A percentile compares a stretch with the other conserved stretches of the same genome.
These are phyloP conservation scores for Sphaerulina populicola DNA, from an alignment of 2,329 filamentous ascomycete genomes.

Conservation along the genomic window DNA sequence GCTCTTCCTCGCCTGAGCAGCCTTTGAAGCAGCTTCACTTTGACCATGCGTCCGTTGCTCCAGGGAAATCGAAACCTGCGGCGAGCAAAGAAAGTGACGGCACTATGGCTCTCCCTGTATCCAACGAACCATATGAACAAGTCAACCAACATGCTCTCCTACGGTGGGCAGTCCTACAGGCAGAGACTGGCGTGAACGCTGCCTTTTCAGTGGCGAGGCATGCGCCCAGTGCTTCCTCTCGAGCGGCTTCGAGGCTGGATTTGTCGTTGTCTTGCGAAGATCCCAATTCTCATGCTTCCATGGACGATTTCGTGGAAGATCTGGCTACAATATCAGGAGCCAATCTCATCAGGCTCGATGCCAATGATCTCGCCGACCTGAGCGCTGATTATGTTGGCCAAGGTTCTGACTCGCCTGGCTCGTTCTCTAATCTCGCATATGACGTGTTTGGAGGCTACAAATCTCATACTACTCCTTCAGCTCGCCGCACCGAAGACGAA, in stretches of 20 bases:
- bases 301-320: slow-evolving; percentile 55
- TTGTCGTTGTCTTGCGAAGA: slow-evolving; percentile 45
- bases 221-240: slow-evolving; percentile 14
- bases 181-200: slow-evolving; percentile 24
- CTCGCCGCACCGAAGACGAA: slow-evolving; percentile 8
- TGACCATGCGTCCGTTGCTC: slow-evolving; percentile 15
- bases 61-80: neutral
- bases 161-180: slow-evolving; percentile 24
- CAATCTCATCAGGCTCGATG: slow-evolving; percentile 60
- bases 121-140: slow-evolving; percentile 9
- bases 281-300: slow-evolving; percentile 43
- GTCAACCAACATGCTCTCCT: slow-evolving; percentile 17
- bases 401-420: slow-evolving; percentile 43
- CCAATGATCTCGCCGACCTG: slow-evolving; percentile 61
- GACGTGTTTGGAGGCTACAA: slow-evolving; percentile 44
- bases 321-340: slow-evolving; percentile 55
- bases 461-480: slow-evolving; percentile 21
- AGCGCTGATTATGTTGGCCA: slow-evolving; percentile 61
- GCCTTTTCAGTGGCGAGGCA: slow-evolving; percentile 18
- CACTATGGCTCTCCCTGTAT: neutral
- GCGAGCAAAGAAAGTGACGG: neutral
- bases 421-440: slow-evolving; percentile 42
- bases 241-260: slow-evolving; percentile 27
- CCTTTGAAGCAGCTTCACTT: slow-evolving; percentile 19
- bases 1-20: slow-evolving; percentile 7